Evolutionary conservation across 1,139 yeast genomes (phyloP), one percentile per base, ranked within the genome.

Genomic region (Hansenula sp.): DNA sequence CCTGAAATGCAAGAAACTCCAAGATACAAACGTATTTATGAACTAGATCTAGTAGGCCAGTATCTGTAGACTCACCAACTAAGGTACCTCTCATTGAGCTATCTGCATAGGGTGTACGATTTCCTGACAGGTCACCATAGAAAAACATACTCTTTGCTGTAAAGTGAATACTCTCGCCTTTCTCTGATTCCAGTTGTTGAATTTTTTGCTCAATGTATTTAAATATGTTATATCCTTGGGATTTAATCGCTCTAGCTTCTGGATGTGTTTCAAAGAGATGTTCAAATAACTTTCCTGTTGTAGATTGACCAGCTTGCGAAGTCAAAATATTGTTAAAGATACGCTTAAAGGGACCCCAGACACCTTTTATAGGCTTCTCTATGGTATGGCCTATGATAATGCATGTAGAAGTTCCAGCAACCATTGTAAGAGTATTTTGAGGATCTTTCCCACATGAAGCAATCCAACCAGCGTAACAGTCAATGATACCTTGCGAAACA

Each of bases 391-490:
- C 65, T 10, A 68, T 51, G 4, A 78, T 49, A 44, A 67, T 76
- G 46, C 84, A 78, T 0, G 82, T 77, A 6, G 82, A 76, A 0
- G 83, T 78, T 0, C 83, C 83, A 1, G 82, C 83, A 10, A 76
- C 71, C 73, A 77, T 69, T 2, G 75, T 64, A 17, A 76, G 47
- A 9, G 62, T 52, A 10, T 47, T 42, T 13, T 47, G 47, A 0
- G 58, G 44, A 6, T 41, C 26, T 25, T 47, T 24, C 10, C 54
- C 46, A 47, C 57, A 45, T 1, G 71, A 62, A 2, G 69, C 59
- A 9, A 75, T 55, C 75, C 79, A 76, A 2, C 80, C 76, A 1
- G 77, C 73, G 48, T 78, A 77, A 40, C 82, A 74, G 51, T 78
- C 83, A 32, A 77, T 77, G 35, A 77, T 68, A 9, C 81, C 80